Evolutionary conservation across 2,329 filamentous ascomycete genomes (phyloP).

Genomic region (Ophidiomyces ophidiicola): DNA sequence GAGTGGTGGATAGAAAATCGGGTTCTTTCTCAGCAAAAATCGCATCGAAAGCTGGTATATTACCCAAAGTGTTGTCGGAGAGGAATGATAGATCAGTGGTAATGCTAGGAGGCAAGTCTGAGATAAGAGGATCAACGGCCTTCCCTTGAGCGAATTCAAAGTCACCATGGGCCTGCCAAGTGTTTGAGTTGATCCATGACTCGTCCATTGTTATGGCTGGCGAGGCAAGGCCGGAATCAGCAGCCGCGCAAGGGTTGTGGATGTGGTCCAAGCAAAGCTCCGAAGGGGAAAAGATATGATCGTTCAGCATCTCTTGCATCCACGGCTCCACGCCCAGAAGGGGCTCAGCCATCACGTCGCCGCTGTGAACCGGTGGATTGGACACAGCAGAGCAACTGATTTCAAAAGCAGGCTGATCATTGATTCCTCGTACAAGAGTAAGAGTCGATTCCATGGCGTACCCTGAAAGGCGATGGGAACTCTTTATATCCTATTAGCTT

Average conservation of each 20-base stretch:
- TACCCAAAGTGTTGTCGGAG: too few species aligned
- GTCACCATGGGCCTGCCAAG: not conserved
- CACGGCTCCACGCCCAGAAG: constrained; percentile 12
- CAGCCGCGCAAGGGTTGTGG: not conserved
- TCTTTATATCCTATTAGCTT: not conserved
- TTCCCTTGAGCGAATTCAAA: too few species aligned
- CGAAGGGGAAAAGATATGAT: constrained; percentile 7
- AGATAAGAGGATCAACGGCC: too few species aligned
- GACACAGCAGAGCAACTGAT: not conserved
- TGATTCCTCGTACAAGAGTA: constrained; percentile 1
- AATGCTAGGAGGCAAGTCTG: too few species aligned
- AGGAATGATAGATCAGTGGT: too few species aligned
- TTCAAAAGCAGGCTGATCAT: constrained; percentile 1
- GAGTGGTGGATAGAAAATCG: not conserved
- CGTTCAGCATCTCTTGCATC: constrained; percentile 15
- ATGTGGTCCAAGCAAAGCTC: constrained; percentile 3
- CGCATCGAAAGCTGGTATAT: not conserved
- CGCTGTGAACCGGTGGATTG: constrained; percentile 1
- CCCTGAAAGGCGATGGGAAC: constrained; percentile 7
- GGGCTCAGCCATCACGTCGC: constrained; percentile 7
- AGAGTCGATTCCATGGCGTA: constrained; percentile 7
- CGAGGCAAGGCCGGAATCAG: not conserved
- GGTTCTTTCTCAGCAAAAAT: not conserved
- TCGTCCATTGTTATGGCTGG: not conserved
- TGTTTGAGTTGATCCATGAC: not conserved